These are phyloP conservation scores for Candida neerlandica DNA, from an alignment of 1,139 yeast species.

Conservation along the genomic window DNA sequence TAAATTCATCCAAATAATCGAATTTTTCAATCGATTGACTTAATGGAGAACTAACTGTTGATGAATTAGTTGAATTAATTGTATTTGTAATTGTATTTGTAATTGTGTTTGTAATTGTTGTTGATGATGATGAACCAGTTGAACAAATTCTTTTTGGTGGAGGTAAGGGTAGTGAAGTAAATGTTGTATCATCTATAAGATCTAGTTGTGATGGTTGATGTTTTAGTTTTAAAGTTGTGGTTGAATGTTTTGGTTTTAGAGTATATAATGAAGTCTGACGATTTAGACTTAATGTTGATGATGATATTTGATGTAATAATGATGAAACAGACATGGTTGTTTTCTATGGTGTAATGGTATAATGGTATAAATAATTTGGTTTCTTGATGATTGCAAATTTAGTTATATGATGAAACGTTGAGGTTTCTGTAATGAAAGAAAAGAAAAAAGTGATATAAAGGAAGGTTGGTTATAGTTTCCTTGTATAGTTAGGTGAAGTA, in stretches of 20 bases:
- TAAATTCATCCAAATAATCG: neutral
- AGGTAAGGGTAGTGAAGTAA: conserved; percentile 69
- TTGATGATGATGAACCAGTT: no score
- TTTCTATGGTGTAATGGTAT: no score
- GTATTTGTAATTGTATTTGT: conserved; percentile 1
- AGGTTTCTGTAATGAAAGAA: neutral
- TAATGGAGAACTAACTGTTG: neutral
- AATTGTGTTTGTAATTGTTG: conserved; percentile 3
- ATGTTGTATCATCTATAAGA: conserved; percentile 57
- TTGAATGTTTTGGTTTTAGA: neutral
- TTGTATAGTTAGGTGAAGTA: no score
- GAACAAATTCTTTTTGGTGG: conserved; percentile 41
- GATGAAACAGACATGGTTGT: conserved; percentile 1
- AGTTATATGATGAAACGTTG: neutral
- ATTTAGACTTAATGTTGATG: neutral
- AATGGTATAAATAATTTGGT: no score
- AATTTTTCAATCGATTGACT: conserved; percentile 2
- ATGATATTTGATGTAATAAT: neutral
- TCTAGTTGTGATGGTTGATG: conserved; percentile 59
- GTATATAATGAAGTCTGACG: conserved; percentile 1
- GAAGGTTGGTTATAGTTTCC: neutral
- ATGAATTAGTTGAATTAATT: neutral
- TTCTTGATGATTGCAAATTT: neutral
- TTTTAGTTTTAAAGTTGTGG: conserved; percentile 6
- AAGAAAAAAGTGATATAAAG: neutral